Evolutionary conservation across 2,329 filamentous ascomycete species (phyloP).

Genomic region (Rutstroemia sp.): DNA sequence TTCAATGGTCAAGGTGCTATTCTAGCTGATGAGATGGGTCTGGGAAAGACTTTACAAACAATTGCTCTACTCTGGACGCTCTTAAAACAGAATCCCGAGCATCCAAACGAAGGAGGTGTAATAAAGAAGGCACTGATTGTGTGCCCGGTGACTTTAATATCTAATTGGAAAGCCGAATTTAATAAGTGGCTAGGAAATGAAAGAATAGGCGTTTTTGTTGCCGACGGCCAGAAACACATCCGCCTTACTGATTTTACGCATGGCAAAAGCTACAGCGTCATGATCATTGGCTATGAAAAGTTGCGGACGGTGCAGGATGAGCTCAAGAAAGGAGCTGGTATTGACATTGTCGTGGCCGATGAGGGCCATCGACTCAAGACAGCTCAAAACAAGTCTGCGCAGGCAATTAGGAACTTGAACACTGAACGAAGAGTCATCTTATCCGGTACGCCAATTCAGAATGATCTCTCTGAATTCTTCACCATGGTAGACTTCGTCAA

Average conservation of each 20-base stretch:
- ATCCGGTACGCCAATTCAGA: slow-evolving; percentile 87
- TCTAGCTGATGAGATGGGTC: slow-evolving; percentile 68
- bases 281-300: slow-evolving; percentile 70
- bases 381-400: slow-evolving; percentile 84
- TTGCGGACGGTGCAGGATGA: slow-evolving; percentile 58
- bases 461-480: slow-evolving; percentile 92
- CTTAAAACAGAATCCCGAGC: slow-evolving; percentile 62
- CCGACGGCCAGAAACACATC: slow-evolving; percentile 47
- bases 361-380: slow-evolving; percentile 98
- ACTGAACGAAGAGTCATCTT: slow-evolving; percentile 40
- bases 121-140: slow-evolving; percentile 67
- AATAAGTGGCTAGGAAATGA: slow-evolving; percentile 68
- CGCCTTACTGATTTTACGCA: slow-evolving; percentile 61
- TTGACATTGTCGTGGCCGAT: slow-evolving; percentile 90
- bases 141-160: slow-evolving; percentile 64
- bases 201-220: slow-evolving; percentile 60
- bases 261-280: slow-evolving; percentile 59
- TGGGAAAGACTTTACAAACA: slow-evolving; percentile 68
- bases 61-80: slow-evolving; percentile 66
- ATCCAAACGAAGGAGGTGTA: slow-evolving; percentile 46
- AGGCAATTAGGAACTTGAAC: slow-evolving; percentile 82
- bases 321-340: slow-evolving; percentile 51
- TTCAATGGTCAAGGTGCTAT: slow-evolving; percentile 63
- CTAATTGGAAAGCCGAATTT: slow-evolving; percentile 68
- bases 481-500: slow-evolving; percentile 89